These are phyloP conservation scores for Beta macrorhiza DNA, from an alignment of 179 eudicot species.

Conservation along the genomic window DNA sequence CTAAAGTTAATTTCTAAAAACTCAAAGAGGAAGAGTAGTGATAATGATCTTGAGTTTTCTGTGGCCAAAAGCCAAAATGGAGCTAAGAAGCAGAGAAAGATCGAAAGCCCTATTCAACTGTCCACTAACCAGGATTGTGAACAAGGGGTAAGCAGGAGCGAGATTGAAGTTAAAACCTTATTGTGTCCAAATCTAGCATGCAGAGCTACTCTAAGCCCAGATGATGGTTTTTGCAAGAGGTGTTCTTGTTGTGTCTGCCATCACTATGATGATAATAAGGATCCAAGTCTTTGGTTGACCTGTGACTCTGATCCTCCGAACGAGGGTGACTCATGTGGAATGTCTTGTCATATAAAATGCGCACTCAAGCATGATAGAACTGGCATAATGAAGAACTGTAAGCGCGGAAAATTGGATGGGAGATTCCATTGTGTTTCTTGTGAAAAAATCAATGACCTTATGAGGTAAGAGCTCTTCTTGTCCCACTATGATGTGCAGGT, in stretches of 20 bases:
- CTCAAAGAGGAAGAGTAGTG: slow-evolving; percentile 27
- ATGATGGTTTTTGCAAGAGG: slow-evolving; percentile 60
- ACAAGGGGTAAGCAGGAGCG: slow-evolving; percentile 8
- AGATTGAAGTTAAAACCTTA: slow-evolving; percentile 26
- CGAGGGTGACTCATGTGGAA: slow-evolving; percentile 44
- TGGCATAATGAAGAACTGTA: slow-evolving; percentile 39
- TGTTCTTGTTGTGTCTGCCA: slow-evolving; percentile 67
- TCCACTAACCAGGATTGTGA: slow-evolving; percentile 22
- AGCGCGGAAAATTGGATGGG: slow-evolving; percentile 46
- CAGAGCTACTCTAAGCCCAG: slow-evolving; percentile 40
- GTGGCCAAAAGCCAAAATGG: slow-evolving; percentile 27
- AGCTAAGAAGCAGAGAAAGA: slow-evolving; percentile 49
- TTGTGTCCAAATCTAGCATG: slow-evolving; percentile 56
- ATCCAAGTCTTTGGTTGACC: slow-evolving; percentile 66
- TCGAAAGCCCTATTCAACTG: slow-evolving; percentile 24
- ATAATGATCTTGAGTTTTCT: slow-evolving; percentile 27
- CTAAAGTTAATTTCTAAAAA: slow-evolving; percentile 44
- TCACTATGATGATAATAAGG: slow-evolving; percentile 64
- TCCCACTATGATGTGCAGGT: neutral
- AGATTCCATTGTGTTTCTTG: slow-evolving; percentile 58
- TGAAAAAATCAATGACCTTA: slow-evolving; percentile 52
- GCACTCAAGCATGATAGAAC: slow-evolving; percentile 51
- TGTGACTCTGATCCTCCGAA: slow-evolving; percentile 48
- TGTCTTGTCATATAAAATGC: slow-evolving; percentile 62
- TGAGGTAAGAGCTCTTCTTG: slow-evolving; percentile 40